Percentiles rank a stretch among this genome's conserved stretches.
phyloP scores from a whole-genome alignment of 768 basidiomycete genomes.

The Fomitopsis pulvina region DNA sequence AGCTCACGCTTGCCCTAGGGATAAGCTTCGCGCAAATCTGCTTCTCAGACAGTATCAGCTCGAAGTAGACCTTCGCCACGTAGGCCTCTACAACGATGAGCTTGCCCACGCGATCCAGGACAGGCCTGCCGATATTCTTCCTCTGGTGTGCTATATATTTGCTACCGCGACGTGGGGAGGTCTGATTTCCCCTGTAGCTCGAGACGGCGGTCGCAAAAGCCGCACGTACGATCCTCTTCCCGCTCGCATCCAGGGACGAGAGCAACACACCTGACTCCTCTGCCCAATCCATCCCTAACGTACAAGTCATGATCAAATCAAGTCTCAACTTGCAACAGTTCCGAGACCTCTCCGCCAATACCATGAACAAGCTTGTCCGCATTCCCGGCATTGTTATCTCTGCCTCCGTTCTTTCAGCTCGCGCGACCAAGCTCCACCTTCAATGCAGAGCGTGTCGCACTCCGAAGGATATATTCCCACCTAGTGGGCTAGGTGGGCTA shows the following conservation, averaged over 20 bases:
- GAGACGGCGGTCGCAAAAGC: constrained; percentile 86
- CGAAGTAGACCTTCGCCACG: constrained; percentile 47
- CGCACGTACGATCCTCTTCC: constrained; percentile 78
- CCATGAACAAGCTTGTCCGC: constrained; percentile 93
- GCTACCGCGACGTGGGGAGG: too few species aligned
- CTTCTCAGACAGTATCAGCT: constrained; percentile 75
- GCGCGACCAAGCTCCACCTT: constrained; percentile 86
- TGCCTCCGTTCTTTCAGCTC: constrained; percentile 86
- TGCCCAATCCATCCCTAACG: constrained; percentile 48
- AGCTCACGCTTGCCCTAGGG: constrained; percentile 35
- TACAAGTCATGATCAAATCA: constrained; percentile 87
- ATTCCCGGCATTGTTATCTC: constrained; percentile 98
- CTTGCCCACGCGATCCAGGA: constrained; percentile 89
- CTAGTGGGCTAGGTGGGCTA: constrained; percentile 77
- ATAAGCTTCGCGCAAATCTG: constrained; percentile 84
- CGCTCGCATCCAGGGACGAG: constrained; percentile 42
- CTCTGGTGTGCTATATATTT: constrained; percentile 48
- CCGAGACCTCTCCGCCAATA: constrained; percentile 88
- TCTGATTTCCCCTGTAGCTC: constrained; percentile 63
- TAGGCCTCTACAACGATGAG: constrained; percentile 81
- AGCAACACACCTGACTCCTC: constrained; percentile 42
- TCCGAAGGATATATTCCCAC: constrained; percentile 70
- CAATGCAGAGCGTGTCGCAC: constrained; percentile 90
- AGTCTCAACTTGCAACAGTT: constrained; percentile 91
- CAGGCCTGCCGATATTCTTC: constrained; percentile 81